Conservation (phyloP, 345 rosid species). For the Gossypioides kirkii region DNA sequence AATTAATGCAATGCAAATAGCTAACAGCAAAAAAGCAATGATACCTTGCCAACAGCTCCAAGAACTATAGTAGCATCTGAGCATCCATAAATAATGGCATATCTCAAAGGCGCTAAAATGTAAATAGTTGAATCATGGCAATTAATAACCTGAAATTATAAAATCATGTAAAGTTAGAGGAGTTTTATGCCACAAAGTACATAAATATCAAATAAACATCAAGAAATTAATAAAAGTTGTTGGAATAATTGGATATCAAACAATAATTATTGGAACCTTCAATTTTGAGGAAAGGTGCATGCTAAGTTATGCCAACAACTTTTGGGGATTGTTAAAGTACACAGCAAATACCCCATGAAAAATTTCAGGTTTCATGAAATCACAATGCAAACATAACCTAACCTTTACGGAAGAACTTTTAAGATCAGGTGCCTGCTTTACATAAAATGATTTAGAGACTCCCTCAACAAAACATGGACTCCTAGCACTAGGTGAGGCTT, state of each 20-base stretch:
- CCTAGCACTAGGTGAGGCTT: constrained; percentile 55
- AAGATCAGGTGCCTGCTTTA: constrained; percentile 85
- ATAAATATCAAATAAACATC: background rate
- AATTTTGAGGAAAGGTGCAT: background rate
- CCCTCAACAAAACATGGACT: constrained; percentile 87
- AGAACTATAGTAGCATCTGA: constrained; percentile 94
- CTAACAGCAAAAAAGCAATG: background rate
- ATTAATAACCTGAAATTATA: constrained; percentile 71
- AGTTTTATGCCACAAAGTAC: background rate
- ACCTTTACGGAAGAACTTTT: constrained; percentile 95
- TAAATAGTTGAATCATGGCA: constrained; percentile 95
- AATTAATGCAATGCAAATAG: background rate
- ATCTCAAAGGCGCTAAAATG: constrained; percentile 88
- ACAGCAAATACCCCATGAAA: background rate
- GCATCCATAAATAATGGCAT: constrained; percentile 90
- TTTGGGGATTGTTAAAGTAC: background rate
- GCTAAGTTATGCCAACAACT: background rate
- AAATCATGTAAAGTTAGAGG: constrained; percentile 15
- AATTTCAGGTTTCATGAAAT: background rate
- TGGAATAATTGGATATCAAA: background rate
- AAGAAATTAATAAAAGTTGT: background rate
- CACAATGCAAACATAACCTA: constrained; percentile 16
- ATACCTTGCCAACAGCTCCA: constrained; percentile 99
- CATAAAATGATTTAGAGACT: constrained; percentile 78
- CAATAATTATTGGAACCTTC: background rate